A percentile compares a stretch with the other conserved stretches of the same genome.
Evolutionary conservation across 805 yeast species (phyloP).

Genomic region (Sugiyamaella marilandica): DNA sequence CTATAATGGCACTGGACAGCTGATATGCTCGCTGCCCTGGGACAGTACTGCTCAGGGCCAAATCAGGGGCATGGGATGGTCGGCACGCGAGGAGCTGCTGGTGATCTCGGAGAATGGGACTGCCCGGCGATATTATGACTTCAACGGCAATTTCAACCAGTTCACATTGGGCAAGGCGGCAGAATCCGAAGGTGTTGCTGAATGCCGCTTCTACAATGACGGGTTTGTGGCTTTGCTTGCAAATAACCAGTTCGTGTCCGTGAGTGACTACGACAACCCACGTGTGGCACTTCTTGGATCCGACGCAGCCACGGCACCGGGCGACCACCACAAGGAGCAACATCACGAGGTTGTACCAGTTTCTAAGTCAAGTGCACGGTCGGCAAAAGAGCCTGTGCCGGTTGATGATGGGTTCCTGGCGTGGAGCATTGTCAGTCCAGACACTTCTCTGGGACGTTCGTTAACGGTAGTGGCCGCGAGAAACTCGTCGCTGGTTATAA

Average conservation of each 20-base stretch:
- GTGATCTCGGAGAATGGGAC: constrained; percentile 51
- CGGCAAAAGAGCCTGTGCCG: no score
- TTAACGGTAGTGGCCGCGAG: constrained; percentile 1
- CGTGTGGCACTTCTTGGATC: constrained; percentile 19
- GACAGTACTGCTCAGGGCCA: constrained; percentile 36
- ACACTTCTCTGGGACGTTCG: constrained; percentile 1
- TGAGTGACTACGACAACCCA: constrained; percentile 39
- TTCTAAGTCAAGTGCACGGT: no score
- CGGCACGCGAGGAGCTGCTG: constrained; percentile 48
- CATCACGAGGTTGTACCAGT: not conserved
- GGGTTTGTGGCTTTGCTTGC: constrained; percentile 44
- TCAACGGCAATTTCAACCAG: constrained; percentile 63
- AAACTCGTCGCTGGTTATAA: not conserved
- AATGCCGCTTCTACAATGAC: constrained; percentile 37
- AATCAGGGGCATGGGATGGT: constrained; percentile 52
- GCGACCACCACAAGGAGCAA: no score
- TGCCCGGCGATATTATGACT: constrained; percentile 57
- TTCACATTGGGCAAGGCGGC: constrained; percentile 37
- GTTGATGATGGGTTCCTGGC: not conserved
- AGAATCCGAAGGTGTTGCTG: constrained; percentile 32
- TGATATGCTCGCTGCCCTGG: constrained; percentile 32
- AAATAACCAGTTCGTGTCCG: constrained; percentile 40
- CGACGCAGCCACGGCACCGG: not conserved
- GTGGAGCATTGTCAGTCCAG: constrained; percentile 13
- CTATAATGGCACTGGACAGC: constrained; percentile 31